Evolutionary conservation across 352 stramenopile species (phyloP).

Genomic region (Phytophthora sp.): DNA sequence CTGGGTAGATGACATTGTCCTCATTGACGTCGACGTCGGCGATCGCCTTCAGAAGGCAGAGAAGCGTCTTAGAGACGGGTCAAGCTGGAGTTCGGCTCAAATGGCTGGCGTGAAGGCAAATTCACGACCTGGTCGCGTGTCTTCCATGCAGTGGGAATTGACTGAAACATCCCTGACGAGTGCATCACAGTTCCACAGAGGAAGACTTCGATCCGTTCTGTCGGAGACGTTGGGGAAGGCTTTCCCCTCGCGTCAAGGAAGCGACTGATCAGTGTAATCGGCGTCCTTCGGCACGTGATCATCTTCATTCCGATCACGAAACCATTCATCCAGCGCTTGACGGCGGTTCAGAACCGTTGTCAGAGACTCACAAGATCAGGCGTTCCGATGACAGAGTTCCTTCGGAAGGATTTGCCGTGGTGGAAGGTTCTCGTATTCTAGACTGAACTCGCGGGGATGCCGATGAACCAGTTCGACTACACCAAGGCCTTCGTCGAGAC

Average conservation of each 20-base stretch:
- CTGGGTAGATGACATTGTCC: conserved; percentile 6
- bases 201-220: neutral
- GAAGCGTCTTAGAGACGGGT: conserved; percentile 15
- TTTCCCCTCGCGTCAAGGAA: neutral
- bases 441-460: neutral
- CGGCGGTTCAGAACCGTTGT: neutral
- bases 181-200: conserved; percentile 8
- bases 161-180: conserved; percentile 3
- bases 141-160: conserved; percentile 11
- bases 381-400: neutral
- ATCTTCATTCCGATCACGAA: neutral
- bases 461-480: conserved; percentile 2
- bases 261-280: neutral
- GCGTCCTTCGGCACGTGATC: neutral
- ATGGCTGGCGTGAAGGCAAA: conserved; percentile 15
- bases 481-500: neutral
- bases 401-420: neutral
- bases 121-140: conserved; percentile 15
- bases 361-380: neutral
- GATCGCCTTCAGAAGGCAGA: conserved; percentile 6
- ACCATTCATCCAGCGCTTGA: neutral
- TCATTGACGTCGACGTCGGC: conserved; percentile 3
- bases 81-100: conserved; percentile 8
- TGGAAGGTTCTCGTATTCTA: conserved; percentile 3
- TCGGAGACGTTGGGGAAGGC: neutral